A percentile compares a stretch with the other conserved stretches of the same genome.
Conservation (phyloP, 164 flowering plant genomes). For the Santalum album region DNA sequence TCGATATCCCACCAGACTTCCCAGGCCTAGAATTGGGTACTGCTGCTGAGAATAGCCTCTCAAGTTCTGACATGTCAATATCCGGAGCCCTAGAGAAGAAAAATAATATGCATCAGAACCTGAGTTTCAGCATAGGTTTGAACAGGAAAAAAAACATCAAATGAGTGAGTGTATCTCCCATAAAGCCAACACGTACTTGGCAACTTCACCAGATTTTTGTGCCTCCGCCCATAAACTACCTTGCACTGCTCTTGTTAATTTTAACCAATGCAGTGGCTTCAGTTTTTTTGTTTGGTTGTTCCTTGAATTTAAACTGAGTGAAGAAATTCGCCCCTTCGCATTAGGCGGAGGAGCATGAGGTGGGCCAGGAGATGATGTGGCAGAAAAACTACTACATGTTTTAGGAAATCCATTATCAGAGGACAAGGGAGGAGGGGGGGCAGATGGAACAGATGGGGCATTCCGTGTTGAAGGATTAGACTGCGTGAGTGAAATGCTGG, state of each 20-base stretch:
- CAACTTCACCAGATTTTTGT: constrained; percentile 64
- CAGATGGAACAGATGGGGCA: constrained; percentile 15
- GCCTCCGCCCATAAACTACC: constrained; percentile 96
- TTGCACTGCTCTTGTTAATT: constrained; percentile 72
- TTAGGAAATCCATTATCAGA: neutral
- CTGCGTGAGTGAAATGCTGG: too few species aligned
- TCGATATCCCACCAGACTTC: constrained; percentile 35
- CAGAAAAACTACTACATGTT: constrained; percentile 10
- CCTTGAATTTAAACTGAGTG: constrained; percentile 37
- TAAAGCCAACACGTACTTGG: constrained; percentile 40
- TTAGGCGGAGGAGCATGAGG: constrained; percentile 25
- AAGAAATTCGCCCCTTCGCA: constrained; percentile 35
- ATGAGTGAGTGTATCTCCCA: too few species aligned
- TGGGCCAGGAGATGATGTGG: constrained; percentile 27
- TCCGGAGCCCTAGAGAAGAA: constrained; percentile 69
- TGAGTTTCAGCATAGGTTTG: neutral
- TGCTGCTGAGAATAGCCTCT: constrained; percentile 78
- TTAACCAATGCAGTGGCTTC: constrained; percentile 91
- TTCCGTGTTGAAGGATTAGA: constrained; percentile 10
- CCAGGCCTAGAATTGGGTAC: constrained; percentile 50
- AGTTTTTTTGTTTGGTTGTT: constrained; percentile 39
- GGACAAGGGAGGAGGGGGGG: constrained; percentile 24
- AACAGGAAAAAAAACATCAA: too few species aligned
- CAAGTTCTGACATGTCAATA: constrained; percentile 91
- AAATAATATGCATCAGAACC: neutral